Evolutionary conservation across 805 yeast genomes (phyloP).

Genomic region (Cyberlindnera samutprakarnensis): DNA sequence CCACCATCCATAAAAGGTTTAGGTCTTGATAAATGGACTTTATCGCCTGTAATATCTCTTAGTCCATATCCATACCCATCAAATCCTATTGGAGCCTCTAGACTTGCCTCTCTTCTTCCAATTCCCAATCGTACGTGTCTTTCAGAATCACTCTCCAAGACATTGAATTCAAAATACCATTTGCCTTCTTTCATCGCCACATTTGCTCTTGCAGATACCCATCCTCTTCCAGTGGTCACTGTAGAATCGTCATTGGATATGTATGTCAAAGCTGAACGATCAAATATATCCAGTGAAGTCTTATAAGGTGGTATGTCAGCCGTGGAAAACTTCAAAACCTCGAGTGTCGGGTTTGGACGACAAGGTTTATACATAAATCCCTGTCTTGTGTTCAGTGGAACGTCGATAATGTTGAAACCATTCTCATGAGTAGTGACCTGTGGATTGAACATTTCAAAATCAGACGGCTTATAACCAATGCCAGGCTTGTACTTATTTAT

Average conservation of each 20-base stretch:
- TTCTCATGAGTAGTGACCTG: not conserved
- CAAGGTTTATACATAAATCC: constrained; percentile 81
- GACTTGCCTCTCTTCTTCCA: constrained; percentile 75
- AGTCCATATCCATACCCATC: constrained; percentile 93
- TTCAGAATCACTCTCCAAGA: constrained; percentile 31
- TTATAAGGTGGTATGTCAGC: constrained; percentile 66
- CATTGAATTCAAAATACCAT: constrained; percentile 72
- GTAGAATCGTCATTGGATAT: constrained; percentile 30
- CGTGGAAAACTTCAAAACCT: constrained; percentile 54
- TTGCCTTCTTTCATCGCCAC: constrained; percentile 70
- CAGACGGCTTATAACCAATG: constrained; percentile 15
- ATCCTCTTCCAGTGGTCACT: constrained; percentile 62
- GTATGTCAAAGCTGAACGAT: constrained; percentile 54
- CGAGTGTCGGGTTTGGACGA: constrained; percentile 56
- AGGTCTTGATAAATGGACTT: constrained; percentile 69
- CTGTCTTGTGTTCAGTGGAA: constrained; percentile 62
- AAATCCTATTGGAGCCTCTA: constrained; percentile 94
- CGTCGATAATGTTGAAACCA: constrained; percentile 54
- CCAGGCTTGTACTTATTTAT: constrained; percentile 20
- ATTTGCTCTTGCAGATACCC: constrained; percentile 73
- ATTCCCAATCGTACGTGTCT: constrained; percentile 77
- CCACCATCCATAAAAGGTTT: constrained; percentile 44
- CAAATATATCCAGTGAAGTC: constrained; percentile 56
- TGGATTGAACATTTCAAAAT: constrained; percentile 13
- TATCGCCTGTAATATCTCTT: constrained; percentile 70